Conservation (phyloP, 2,329 filamentous ascomycete species). For the Aspergillus sp. region DNA sequence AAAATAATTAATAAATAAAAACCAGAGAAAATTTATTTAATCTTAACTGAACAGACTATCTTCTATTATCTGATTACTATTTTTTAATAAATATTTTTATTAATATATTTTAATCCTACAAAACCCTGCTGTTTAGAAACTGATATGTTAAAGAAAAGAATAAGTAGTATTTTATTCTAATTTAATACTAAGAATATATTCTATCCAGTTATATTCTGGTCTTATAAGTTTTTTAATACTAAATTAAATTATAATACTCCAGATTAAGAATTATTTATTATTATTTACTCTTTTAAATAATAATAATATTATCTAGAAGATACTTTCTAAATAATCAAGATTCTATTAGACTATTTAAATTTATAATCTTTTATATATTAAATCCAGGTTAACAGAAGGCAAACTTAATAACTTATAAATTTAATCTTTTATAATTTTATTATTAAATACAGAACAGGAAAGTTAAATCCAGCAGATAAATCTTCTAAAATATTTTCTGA, state of each 20-base stretch:
- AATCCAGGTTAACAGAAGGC: no score
- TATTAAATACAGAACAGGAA: not conserved
- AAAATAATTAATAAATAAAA: not conserved
- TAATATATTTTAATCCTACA: not conserved
- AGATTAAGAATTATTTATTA: no score
- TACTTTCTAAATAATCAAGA: not conserved
- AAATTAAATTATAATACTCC: no score
- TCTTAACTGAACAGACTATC: not conserved
- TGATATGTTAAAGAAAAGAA: not conserved
- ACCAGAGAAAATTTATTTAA: not conserved
- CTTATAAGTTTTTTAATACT: not conserved
- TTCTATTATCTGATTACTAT: not conserved
- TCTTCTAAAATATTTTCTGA: no score
- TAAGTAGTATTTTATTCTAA: not conserved
- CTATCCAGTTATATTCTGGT: not conserved
- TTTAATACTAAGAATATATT: not conserved
- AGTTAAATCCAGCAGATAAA: no score
- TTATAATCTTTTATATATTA: not conserved
- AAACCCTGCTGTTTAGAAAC: not conserved
- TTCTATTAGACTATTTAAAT: not conserved
- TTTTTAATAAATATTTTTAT: not conserved
- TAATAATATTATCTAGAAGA: not conserved
- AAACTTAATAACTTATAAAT: no score
- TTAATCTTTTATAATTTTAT: no score
- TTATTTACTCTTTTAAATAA: not conserved